These are phyloP conservation scores for Paradendryphiella salina DNA, from an alignment of 2,329 filamentous ascomycete species.

Conservation along the genomic window DNA sequence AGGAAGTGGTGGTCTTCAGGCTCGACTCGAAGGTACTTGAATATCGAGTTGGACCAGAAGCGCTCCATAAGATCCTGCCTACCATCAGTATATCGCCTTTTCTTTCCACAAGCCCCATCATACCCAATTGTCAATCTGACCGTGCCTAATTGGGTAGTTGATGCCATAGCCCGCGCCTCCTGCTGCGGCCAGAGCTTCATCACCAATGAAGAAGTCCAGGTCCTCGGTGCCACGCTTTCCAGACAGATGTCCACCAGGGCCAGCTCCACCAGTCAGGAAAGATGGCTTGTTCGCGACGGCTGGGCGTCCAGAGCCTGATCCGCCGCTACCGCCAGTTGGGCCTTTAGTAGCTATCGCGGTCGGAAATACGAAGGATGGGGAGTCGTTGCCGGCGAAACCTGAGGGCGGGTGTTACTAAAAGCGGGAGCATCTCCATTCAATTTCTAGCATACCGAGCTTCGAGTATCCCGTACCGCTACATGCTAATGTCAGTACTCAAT, in stretches of 20 bases:
- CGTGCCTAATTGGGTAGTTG: constrained; percentile 96
- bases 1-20: constrained; percentile 99
- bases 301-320: constrained; percentile 83
- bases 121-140: constrained; percentile 99
- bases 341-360: constrained; percentile 97
- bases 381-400: constrained; percentile 99
- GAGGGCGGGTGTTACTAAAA: constrained; percentile 42
- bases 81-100: constrained; percentile 16
- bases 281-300: constrained; percentile 93
- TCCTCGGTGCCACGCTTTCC: constrained; percentile 96
- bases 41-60: constrained; percentile 99
- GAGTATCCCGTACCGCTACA: constrained; percentile 97
- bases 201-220: constrained; percentile 97
- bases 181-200: constrained; percentile 85
- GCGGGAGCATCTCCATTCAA: background rate
- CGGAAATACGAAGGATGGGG: constrained; percentile 97
- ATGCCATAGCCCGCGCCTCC: constrained; percentile 90
- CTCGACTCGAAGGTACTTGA: constrained; percentile 98
- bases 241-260: constrained; percentile 78
- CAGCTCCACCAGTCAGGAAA: constrained; percentile 88
- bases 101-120: constrained; percentile 25
- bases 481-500: constrained; percentile 47
- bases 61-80: constrained; percentile 94
- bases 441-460: constrained; percentile 77
- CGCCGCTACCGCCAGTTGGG: constrained; percentile 67